Evolutionary conservation across 2,329 filamentous ascomycete species (phyloP).

Genomic region (Trichoderma gracile): DNA sequence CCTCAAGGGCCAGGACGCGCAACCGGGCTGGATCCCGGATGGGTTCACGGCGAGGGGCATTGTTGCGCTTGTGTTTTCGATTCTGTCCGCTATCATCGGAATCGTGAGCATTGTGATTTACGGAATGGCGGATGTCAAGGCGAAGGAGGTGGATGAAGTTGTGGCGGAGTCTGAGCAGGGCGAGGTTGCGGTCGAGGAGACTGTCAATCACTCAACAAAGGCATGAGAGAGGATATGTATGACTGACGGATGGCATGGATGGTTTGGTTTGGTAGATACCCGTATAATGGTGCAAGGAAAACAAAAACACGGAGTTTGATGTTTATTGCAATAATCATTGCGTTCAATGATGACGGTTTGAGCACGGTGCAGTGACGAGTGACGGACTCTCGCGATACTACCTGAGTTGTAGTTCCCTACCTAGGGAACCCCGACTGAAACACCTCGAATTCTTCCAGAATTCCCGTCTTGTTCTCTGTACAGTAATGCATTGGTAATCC

Average conservation of each 20-base stretch:
- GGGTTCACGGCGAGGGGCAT: conserved; percentile 22
- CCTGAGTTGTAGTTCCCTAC: no score
- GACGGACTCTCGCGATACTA: no score
- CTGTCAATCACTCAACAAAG: conserved; percentile 5
- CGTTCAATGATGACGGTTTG: no score
- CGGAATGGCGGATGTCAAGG: conserved; percentile 22
- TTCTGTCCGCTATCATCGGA: conserved; percentile 11
- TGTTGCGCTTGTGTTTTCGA: conserved; percentile 23
- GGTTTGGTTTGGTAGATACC: conserved; percentile 18
- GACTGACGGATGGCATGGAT: conserved; percentile 16
- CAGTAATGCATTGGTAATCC: not conserved
- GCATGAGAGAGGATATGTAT: not conserved
- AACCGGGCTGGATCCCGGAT: conserved; percentile 15
- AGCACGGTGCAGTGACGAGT: no score
- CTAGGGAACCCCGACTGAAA: no score
- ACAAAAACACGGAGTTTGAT: not conserved
- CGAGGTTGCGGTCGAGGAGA: conserved; percentile 12
- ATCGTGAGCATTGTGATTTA: conserved; percentile 22
- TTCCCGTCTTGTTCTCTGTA: no score
- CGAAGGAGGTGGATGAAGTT: not conserved
- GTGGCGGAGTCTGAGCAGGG: not conserved
- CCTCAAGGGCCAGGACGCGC: conserved; percentile 9
- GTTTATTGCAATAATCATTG: not conserved
- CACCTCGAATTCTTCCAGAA: no score
- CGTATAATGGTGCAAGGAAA: conserved; percentile 6